Percentiles rank a stretch among this genome's conserved stretches.
Evolutionary conservation across 345 rosid species (phyloP).

Genomic region (Carallia pectinifolia): DNA sequence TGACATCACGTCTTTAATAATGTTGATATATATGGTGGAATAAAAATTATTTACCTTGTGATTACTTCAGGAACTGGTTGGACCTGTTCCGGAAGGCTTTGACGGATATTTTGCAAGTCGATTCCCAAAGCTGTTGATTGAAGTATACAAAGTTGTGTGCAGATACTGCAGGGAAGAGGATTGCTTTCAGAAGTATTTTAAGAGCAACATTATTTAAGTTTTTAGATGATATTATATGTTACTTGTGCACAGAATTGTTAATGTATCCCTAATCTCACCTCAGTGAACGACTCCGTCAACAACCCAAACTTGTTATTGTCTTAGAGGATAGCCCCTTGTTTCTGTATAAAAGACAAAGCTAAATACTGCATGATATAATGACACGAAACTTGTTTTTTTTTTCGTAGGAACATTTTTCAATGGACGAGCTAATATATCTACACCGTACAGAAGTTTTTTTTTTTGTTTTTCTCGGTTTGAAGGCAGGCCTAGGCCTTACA

Average conservation of each 20-base stretch:
- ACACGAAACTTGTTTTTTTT: too few species aligned
- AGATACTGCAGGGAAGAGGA: conserved; percentile 62
- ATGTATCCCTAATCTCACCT: not conserved
- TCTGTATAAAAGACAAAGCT: too few species aligned
- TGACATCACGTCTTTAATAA: not conserved
- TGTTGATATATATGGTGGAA: not conserved
- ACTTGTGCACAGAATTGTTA: not conserved
- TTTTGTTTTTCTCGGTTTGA: too few species aligned
- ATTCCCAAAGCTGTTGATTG: conserved; percentile 74
- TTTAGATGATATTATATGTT: not conserved
- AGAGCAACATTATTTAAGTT: conserved; percentile 12
- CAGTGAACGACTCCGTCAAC: too few species aligned
- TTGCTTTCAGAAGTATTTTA: conserved; percentile 64
- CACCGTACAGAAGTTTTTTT: too few species aligned
- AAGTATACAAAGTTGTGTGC: conserved; percentile 62
- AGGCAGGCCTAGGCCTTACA: too few species aligned
- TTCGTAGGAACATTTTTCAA: too few species aligned
- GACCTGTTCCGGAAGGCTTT: conserved; percentile 80
- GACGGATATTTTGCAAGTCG: conserved; percentile 64
- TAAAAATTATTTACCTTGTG: not conserved
- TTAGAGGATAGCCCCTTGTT: too few species aligned
- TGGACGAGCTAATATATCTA: too few species aligned
- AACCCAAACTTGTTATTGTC: too few species aligned
- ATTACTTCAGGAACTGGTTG: conserved; percentile 60
- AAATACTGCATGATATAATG: too few species aligned